Conservation (phyloP, 208 protist genomes). For the Crithidia sp. region DNA sequence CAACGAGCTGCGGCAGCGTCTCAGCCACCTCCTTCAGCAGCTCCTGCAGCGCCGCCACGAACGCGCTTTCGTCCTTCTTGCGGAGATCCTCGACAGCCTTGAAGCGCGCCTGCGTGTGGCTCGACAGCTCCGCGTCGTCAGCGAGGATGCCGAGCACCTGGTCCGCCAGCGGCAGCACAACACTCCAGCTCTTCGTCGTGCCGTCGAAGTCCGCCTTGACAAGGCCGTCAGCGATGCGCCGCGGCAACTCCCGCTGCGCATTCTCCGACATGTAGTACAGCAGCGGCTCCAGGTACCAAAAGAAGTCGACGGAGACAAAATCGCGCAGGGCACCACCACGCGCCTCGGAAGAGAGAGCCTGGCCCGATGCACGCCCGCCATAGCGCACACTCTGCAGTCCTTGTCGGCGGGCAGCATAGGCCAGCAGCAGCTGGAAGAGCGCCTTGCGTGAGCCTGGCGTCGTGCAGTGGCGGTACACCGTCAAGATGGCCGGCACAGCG, state of each 20-base stretch:
- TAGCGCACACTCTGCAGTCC: constrained; percentile 18
- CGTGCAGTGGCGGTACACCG: constrained; percentile 64
- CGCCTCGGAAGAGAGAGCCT: constrained; percentile 21
- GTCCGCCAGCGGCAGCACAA: constrained; percentile 64
- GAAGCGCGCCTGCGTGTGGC: constrained; percentile 40
- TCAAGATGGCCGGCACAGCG: constrained; percentile 52
- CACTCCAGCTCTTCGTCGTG: constrained; percentile 52
- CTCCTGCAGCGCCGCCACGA: constrained; percentile 15
- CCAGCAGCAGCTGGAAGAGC: constrained; percentile 82
- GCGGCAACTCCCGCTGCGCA: constrained; percentile 55
- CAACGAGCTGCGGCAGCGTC: constrained; percentile 70
- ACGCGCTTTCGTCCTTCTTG: constrained; percentile 32
- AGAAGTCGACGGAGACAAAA: constrained; percentile 72
- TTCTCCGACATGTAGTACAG: constrained; percentile 79
- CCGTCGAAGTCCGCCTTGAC: constrained; percentile 61
- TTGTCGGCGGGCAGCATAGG: constrained; percentile 46
- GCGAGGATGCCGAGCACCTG: constrained; percentile 59
- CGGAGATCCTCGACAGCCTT: constrained; percentile 33
- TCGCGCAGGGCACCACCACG: constrained; percentile 36
- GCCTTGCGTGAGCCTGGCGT: constrained; percentile 60
- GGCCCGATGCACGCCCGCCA: constrained; percentile 6
- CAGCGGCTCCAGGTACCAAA: constrained; percentile 79
- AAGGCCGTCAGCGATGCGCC: constrained; percentile 68
- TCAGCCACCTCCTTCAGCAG: constrained; percentile 34
- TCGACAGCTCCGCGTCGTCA: constrained; percentile 62